phyloP scores from a whole-genome alignment of 345 rosid genomes.

The Theobroma cacao region DNA sequence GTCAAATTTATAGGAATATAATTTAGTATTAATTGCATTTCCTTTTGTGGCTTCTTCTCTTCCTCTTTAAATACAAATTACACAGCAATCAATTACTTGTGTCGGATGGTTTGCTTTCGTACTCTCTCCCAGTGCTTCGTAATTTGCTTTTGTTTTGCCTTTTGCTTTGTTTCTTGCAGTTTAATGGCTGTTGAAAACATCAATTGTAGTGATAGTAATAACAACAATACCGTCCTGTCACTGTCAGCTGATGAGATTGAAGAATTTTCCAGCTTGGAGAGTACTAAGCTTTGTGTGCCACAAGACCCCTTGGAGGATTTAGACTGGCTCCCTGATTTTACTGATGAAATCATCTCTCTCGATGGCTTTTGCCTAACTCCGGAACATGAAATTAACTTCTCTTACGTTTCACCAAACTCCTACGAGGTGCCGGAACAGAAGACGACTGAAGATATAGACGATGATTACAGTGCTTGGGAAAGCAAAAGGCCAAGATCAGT shows the following conservation, averaged over 20 bases:
- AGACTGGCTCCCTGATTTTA: constrained; percentile 2
- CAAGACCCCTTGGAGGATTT: constrained; percentile 1
- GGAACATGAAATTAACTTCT: background rate
- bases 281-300: background rate
- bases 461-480: background rate
- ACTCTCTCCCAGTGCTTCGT: too few species aligned
- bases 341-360: background rate
- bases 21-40: background rate
- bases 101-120: background rate
- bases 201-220: background rate
- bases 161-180: background rate
- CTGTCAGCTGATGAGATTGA: background rate
- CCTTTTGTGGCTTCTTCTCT: background rate
- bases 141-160: background rate
- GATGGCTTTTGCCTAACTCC: background rate
- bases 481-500: background rate
- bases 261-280: background rate
- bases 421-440: background rate
- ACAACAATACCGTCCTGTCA: background rate
- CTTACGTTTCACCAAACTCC: too few species aligned
- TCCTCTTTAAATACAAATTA: background rate
- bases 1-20: background rate
- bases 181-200: constrained; percentile 5
- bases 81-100: background rate
- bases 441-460: background rate